These are phyloP conservation scores for Mucor plumbeus DNA, from an alignment of 371 early-diverging fungal genomes.

Conservation along the genomic window DNA sequence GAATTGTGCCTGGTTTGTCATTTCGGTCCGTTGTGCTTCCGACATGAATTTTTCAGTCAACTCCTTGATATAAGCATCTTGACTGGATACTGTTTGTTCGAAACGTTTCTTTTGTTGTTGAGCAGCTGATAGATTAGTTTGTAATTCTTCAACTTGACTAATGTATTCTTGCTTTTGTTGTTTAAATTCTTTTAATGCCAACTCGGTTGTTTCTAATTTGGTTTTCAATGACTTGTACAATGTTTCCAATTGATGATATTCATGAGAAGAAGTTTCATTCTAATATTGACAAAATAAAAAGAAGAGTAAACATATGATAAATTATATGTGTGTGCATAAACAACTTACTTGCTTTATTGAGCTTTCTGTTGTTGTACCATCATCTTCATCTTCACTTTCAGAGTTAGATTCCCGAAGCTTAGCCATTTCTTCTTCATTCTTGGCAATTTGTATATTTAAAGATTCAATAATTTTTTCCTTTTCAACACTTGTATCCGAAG, in stretches of 20 bases:
- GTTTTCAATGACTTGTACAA: slow-evolving; percentile 8
- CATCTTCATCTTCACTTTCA: neutral
- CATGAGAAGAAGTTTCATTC: neutral
- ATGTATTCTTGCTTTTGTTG: slow-evolving; percentile 8
- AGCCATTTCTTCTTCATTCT: slow-evolving; percentile 14
- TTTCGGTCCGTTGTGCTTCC: slow-evolving; percentile 30
- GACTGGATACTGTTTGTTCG: slow-evolving; percentile 7
- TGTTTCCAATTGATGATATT: slow-evolving; percentile 1
- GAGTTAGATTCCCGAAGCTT: slow-evolving; percentile 12
- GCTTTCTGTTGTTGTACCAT: neutral
- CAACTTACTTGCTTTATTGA: neutral
- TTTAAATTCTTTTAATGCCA: neutral
- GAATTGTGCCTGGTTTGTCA: slow-evolving; percentile 35
- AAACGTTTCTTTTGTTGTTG: slow-evolving; percentile 19
- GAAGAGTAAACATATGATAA: neutral
- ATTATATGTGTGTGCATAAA: neutral
- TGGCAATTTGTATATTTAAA: slow-evolving; percentile 22
- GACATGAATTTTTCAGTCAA: slow-evolving; percentile 32
- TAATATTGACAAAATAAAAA: neutral
- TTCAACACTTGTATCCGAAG: slow-evolving; percentile 12
- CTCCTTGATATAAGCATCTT: slow-evolving; percentile 21
- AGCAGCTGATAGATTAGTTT: neutral
- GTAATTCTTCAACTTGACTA: slow-evolving; percentile 6
- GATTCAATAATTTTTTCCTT: slow-evolving; percentile 20
- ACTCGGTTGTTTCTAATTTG: slow-evolving; percentile 3